Base-by-base conservation (phyloP, 495 filamentous ascomycete species). In the Aspergillus conjunctus region DNA sequence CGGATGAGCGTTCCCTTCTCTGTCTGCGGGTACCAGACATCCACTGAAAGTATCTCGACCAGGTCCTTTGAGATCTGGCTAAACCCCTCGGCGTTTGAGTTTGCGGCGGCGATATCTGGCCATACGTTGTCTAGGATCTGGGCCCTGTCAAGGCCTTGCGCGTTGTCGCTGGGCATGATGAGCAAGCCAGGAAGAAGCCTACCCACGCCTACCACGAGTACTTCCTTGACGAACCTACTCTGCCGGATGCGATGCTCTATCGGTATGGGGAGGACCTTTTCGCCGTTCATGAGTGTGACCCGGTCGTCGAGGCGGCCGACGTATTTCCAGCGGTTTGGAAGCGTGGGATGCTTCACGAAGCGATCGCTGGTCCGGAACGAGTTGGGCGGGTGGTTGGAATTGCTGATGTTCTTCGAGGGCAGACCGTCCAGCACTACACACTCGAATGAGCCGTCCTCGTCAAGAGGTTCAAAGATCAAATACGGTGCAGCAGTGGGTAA, bases 221-320 rank as follows among this genome's bases (percentile, higher is more conserved):
- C 59, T 14, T 69, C 67, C 15, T 60, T 51, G 7, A 69, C 64
- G 11, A 21, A 50, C 9, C 48, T 26, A 20, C 56, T 57, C 22
- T 66, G 54, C 17, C 64, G 51, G 1, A 64, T 58, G 2, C 69
- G 69, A 39, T 71, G 78, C 71, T 89, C 86, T n/a, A 88, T 69
- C 0, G 82, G 81, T 20, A 83, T 78, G 6, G 86, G 86, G 59
- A 87, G 85, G 33, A 88, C 87, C 58, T 89, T 88, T 71, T 87
- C 85, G 0, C 86, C 86, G 12, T 85, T 89, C 20, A 82, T 68
- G 10, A 89, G 72, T 1, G 80, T 86, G 45, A 88, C 73, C 31
- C 85, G 80, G 18, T 83, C 78, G 59, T 88, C 86, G 4, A 81
- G 74, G 46, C 85, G 74, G 30, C 75, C 80, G 43, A 85, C 73